phyloP scores from a whole-genome alignment of 2,329 filamentous ascomycete genomes.

The Monosporascus ibericus region DNA sequence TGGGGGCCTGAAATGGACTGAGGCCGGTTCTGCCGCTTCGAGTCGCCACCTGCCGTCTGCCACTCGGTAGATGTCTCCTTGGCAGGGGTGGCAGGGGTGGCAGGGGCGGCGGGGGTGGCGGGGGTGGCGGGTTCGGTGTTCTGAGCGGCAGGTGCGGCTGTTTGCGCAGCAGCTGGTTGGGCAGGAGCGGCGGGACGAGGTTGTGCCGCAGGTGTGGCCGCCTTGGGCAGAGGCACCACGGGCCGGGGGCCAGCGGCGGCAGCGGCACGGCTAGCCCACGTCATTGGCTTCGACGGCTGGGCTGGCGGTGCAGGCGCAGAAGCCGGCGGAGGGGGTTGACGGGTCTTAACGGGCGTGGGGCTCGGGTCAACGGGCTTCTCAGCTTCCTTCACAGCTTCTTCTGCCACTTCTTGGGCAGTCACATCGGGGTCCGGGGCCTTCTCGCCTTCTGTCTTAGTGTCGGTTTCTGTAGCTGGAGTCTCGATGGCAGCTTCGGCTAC shows the following conservation, averaged over 20 bases:
- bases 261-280: slow-evolving; percentile 66
- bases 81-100: slow-evolving; percentile 7
- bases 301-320: slow-evolving; percentile 41
- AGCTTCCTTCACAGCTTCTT: slow-evolving; percentile 48
- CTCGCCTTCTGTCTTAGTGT: slow-evolving; percentile 22
- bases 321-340: slow-evolving; percentile 45
- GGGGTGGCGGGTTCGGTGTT: slow-evolving; percentile 27
- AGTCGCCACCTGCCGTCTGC: slow-evolving; percentile 82
- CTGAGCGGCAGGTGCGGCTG: slow-evolving; percentile 38
- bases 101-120: slow-evolving; percentile 21
- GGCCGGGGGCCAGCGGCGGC: slow-evolving; percentile 49
- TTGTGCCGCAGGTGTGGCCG: slow-evolving; percentile 43
- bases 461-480: slow-evolving; percentile 20
- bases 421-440: slow-evolving; percentile 40
- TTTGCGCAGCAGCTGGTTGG: slow-evolving; percentile 32
- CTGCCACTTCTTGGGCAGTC: slow-evolving; percentile 44
- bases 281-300: slow-evolving; percentile 56
- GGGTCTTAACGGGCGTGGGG: slow-evolving; percentile 46
- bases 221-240: slow-evolving; percentile 52
- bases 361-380: slow-evolving; percentile 63
- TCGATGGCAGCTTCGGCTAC: neutral
- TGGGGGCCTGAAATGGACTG: slow-evolving; percentile 55
- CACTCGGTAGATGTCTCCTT: slow-evolving; percentile 65
- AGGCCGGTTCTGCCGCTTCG: slow-evolving; percentile 74
- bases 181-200: slow-evolving; percentile 29